Base-by-base conservation (phyloP, 2,329 filamentous ascomycete genomes). In the Colletotrichum tropicale region DNA sequence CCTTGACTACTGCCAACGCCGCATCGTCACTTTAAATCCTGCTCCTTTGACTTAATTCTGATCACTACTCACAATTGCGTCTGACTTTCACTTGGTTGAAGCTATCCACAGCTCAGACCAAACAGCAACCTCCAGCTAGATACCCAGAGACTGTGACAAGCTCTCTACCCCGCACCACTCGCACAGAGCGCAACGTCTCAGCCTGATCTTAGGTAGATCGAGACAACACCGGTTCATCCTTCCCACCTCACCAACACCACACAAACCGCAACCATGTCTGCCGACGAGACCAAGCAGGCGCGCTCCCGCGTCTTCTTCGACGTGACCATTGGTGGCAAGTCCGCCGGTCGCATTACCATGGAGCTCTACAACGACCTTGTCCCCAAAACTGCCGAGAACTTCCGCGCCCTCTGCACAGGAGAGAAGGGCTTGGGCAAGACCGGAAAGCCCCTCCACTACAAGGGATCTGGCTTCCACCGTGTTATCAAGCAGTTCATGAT, bases 401-500 rank as follows among this genome's bases (percentile, higher is more conserved):
- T 98, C 90, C 95, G 96, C 82, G 92, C 93, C 70, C 92, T 98
- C 77, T 98, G 96, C 89, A 98, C 96, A 1, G 96, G 96, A 79
- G 96, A 98, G 89, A 98, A 98, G 88, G 96, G 96, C 76, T 80
- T 90, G 28, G 95, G 95, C 79, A 94, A 95, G 83, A 86, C 91
- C 34, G 96, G 96, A 84, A 96, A 96, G 87, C 94, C 94, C 61
- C 91, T 99, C 69, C 94, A 95, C 89, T 99, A 95, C 92, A 98
- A 98, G 89, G 94, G 95, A 80, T 98, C 95, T 76, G 89, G 88
- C 80, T 98, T 99, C 90, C 96, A 99, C 89, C 94, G 96, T 67
- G 94, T 99, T 78, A 99, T 99, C 88, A 98, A 98, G 90, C 92
- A 95, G 81, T 99, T 99, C 87, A 98, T 99, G 96, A 97, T 98